Evolutionary conservation across 2,329 filamentous ascomycete genomes (phyloP).

Genomic region (Tolypocladium tundrense): DNA sequence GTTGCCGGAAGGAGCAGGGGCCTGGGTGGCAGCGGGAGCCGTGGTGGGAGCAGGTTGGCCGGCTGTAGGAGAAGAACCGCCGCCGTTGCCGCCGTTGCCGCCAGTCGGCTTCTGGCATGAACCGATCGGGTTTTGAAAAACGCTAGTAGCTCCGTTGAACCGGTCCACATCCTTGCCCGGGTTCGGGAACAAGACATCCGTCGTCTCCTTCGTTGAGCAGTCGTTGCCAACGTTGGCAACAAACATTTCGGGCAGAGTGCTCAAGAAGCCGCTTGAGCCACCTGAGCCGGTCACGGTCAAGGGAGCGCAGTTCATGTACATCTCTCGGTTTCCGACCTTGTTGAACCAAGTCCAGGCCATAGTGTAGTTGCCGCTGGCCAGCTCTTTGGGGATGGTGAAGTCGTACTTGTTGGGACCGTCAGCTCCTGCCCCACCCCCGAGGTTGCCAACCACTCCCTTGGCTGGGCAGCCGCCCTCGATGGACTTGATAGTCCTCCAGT

Average conservation of each 20-base stretch:
- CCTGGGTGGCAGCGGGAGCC: slow-evolving; percentile 1
- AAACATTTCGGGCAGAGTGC: slow-evolving; percentile 60
- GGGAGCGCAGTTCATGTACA: slow-evolving; percentile 95
- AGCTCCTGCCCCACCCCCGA: slow-evolving; percentile 34
- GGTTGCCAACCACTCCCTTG: slow-evolving; percentile 44
- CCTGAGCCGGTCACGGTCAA: slow-evolving; percentile 50
- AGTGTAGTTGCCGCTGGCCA: slow-evolving; percentile 67
- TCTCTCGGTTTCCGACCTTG: slow-evolving; percentile 82
- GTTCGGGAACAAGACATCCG: slow-evolving; percentile 50
- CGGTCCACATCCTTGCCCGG: slow-evolving; percentile 47
- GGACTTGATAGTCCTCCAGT: slow-evolving; percentile 85
- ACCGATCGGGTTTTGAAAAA: too few species aligned
- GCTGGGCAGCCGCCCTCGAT: slow-evolving; percentile 79
- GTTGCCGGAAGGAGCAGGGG: not conserved
- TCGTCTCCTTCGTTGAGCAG: slow-evolving; percentile 39
- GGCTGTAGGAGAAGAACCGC: slow-evolving; percentile 6
- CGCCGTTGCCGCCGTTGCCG: slow-evolving; percentile 4
- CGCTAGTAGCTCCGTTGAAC: slow-evolving; percentile 10
- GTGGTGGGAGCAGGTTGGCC: slow-evolving; percentile 2
- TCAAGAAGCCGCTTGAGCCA: slow-evolving; percentile 41
- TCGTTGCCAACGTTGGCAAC: slow-evolving; percentile 50
- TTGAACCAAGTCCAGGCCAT: slow-evolving; percentile 96
- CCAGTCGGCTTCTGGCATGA: slow-evolving; percentile 10
- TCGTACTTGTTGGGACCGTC: slow-evolving; percentile 47
- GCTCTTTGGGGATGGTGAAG: slow-evolving; percentile 60